A percentile compares a stretch with the other conserved stretches of the same genome.
These are phyloP conservation scores for Paracoccidioides lutzii DNA, from an alignment of 2,329 filamentous ascomycete species.

Conservation along the genomic window DNA sequence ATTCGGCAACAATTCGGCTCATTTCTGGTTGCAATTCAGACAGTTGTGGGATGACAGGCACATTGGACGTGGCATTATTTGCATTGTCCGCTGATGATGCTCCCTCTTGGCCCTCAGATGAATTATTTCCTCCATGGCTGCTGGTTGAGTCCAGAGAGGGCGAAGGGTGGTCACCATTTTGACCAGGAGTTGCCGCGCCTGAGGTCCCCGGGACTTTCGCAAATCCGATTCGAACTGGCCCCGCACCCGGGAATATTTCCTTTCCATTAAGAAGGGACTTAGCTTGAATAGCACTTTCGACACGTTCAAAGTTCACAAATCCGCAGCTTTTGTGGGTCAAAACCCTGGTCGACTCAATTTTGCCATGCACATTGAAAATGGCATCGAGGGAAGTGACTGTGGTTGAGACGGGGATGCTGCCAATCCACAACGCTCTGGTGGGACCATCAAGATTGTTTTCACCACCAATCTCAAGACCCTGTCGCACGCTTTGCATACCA, in stretches of 20 bases:
- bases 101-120: conserved; percentile 11
- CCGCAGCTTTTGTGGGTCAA: conserved; percentile 98
- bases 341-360: conserved; percentile 81
- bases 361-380: conserved; percentile 87
- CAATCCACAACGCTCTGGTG: conserved; percentile 89
- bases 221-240: conserved; percentile 90
- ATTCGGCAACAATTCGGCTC: conserved; percentile 69
- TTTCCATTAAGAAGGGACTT: conserved; percentile 85
- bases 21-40: conserved; percentile 73
- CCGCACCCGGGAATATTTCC: conserved; percentile 94
- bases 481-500: conserved; percentile 50
- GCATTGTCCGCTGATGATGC: conserved; percentile 18
- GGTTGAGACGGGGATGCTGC: conserved; percentile 92
- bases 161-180: conserved; percentile 76
- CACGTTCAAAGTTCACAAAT: conserved; percentile 90
- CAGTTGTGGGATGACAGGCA: conserved; percentile 54
- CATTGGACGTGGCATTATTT: conserved; percentile 23
- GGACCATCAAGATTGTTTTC: conserved; percentile 76
- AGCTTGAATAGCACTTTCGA: conserved; percentile 82
- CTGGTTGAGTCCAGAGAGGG: conserved; percentile 78
- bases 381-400: conserved; percentile 89
- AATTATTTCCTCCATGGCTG: conserved; percentile 14
- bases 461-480: conserved; percentile 53
- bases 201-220: conserved; percentile 88
- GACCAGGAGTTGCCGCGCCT: conserved; percentile 64